These are phyloP conservation scores for Brettanomyces custersianus DNA, from an alignment of 805 yeast species.

Conservation along the genomic window DNA sequence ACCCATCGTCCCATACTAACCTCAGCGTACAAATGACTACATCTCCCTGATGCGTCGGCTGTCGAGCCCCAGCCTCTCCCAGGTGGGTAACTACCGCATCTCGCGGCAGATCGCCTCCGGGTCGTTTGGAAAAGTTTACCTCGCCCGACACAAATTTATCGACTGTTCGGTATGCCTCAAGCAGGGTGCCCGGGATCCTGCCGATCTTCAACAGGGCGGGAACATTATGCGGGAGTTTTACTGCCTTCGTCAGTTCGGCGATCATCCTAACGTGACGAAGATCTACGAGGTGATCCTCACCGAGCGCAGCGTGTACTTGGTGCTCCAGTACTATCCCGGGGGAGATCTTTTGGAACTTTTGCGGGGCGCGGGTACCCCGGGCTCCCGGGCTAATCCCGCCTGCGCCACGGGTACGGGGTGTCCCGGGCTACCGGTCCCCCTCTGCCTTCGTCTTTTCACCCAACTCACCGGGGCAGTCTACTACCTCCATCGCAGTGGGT, in stretches of 20 bases:
- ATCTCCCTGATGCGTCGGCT: conserved; percentile 29
- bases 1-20: too few species aligned
- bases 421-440: conserved; percentile 43
- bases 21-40: conserved; percentile 26
- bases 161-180: conserved; percentile 77
- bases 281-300: conserved; percentile 81
- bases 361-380: conserved; percentile 39
- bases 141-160: conserved; percentile 72
- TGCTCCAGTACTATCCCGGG: conserved; percentile 81
- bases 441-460: conserved; percentile 45
- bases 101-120: conserved; percentile 80
- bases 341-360: conserved; percentile 66
- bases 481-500: conserved; percentile 56
- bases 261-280: conserved; percentile 75
- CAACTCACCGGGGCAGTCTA: conserved; percentile 64
- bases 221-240: conserved; percentile 85
- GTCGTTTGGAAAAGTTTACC: conserved; percentile 82
- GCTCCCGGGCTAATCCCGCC: too few species aligned
- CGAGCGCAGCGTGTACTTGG: conserved; percentile 77
- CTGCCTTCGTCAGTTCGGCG: conserved; percentile 68
- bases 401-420: too few species aligned
- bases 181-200: conserved; percentile 41
- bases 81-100: conserved; percentile 76
- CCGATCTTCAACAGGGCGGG: conserved; percentile 46
- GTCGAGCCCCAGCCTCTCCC: conserved; percentile 36